These are phyloP conservation scores for Chytriomyces sp. DNA, from an alignment of 192 early-diverging fungal species.

Conservation along the genomic window DNA sequence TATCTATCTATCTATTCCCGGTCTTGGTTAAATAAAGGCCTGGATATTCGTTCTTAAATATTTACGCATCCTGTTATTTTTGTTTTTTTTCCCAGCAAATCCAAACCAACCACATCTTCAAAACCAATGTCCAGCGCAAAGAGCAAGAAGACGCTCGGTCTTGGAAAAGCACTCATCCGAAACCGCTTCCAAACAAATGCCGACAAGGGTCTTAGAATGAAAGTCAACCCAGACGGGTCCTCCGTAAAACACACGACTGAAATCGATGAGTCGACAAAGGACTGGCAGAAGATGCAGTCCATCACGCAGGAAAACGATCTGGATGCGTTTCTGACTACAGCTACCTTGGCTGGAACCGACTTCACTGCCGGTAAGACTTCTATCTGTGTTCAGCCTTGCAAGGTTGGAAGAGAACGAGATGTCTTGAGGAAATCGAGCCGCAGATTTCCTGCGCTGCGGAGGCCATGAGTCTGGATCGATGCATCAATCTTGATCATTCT, in stretches of 20 bases:
- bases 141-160: constrained; percentile 51
- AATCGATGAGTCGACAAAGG: constrained; percentile 75
- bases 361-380: constrained; percentile 77
- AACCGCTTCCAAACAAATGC: constrained; percentile 47
- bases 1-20: too few species aligned
- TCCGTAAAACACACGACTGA: constrained; percentile 79
- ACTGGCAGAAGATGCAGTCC: constrained; percentile 87
- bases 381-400: constrained; percentile 1
- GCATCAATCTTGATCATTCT: too few species aligned
- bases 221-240: constrained; percentile 59
- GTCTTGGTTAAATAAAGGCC: background rate
- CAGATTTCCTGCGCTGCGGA: too few species aligned
- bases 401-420: too few species aligned
- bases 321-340: constrained; percentile 93
- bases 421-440: too few species aligned
- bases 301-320: constrained; percentile 97
- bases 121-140: constrained; percentile 23
- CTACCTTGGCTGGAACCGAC: constrained; percentile 92
- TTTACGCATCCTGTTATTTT: background rate
- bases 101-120: background rate
- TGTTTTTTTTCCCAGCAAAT: constrained; percentile 12
- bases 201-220: constrained; percentile 30
- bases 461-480: too few species aligned
- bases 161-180: constrained; percentile 56
- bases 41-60: background rate